phyloP scores from a whole-genome alignment of 768 basidiomycete species.

The Boletus sensibilis region DNA sequence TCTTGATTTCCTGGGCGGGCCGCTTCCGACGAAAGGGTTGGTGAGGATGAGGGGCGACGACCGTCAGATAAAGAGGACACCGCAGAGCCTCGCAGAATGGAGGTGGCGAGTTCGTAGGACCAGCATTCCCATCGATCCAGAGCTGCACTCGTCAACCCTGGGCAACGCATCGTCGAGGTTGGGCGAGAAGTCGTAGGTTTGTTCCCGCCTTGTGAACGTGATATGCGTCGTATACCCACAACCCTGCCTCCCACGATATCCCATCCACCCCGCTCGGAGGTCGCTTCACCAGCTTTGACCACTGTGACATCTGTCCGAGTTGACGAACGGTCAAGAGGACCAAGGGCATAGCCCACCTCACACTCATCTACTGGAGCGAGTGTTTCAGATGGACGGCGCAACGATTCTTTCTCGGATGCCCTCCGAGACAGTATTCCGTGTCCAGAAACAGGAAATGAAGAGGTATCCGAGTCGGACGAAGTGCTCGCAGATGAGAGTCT shows the following conservation, averaged over 20 bases:
- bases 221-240: conserved; percentile 69
- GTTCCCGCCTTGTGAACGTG: conserved; percentile 41
- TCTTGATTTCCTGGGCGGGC: conserved; percentile 10
- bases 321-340: conserved; percentile 38
- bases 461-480: conserved; percentile 41
- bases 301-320: conserved; percentile 52
- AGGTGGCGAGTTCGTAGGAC: conserved; percentile 62
- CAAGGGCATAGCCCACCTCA: conserved; percentile 26
- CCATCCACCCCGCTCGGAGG: conserved; percentile 80
- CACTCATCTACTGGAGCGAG: conserved; percentile 39
- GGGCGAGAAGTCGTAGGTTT: conserved; percentile 21
- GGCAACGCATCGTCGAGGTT: conserved; percentile 13
- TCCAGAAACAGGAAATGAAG: conserved; percentile 74
- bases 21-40: neutral
- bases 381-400: conserved; percentile 49
- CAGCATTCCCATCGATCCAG: conserved; percentile 84
- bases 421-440: conserved; percentile 77
- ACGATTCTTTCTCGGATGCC: conserved; percentile 63
- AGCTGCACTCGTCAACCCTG: conserved; percentile 59
- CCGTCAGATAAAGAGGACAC: conserved; percentile 46
- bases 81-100: conserved; percentile 48
- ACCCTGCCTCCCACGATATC: conserved; percentile 54
- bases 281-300: conserved; percentile 51
- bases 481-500: conserved; percentile 44
- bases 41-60: conserved; percentile 7